Evolutionary conservation across 2,329 filamentous ascomycete species (phyloP), one percentile per base, ranked within the genome.

Genomic region (Xylariales sp.): DNA sequence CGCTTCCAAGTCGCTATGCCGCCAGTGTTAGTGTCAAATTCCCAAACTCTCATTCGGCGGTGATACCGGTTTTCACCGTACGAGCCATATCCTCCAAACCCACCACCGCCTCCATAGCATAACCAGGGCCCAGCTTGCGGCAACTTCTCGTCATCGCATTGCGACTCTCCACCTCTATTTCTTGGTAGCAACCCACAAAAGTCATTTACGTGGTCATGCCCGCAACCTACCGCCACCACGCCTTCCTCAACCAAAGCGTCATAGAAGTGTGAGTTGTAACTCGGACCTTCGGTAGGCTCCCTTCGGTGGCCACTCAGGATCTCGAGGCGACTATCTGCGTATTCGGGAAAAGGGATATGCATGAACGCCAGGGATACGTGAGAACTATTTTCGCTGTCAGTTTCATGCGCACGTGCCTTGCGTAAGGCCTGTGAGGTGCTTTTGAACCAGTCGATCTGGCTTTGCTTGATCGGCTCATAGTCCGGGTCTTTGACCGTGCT

Each of bases 191-290:
- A 66, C 73, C 68, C 77, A 60, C 75, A 78, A 69, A 78, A 78
- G 61, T 78, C 77, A 65, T 78, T 78, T 28, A 76, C 75, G 54
- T 78, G 75, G 64, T 78, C 76, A 65, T 78, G 76, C n/a, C 75
- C 76, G 62, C 74, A 78, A 49, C 76, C 75, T 57, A 78, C 36
- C 66, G 76, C 76, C 45, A 66, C 53, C 61, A 78, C 60, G 16
- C 72, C 75, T 69, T 67, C 75, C 70, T 72, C 67, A 30, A 67
- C 72, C 56, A 78, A 70, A 62, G 75, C 74, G 58, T 77, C 70
- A 63, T 78, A 78, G 64, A 78, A 75, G 61, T 77, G 71, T 1
- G 76, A 75, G 64, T 78, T 78, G 62, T 66, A 65, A 53, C 74
- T 76, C 3, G 76, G 75, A 43, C 74, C 59, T 62, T 78, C 74